Evolutionary conservation across 1,284 basidiomycete genomes (phyloP), one percentile per base, ranked within the genome.

Genomic region (Caloboletus firmus): DNA sequence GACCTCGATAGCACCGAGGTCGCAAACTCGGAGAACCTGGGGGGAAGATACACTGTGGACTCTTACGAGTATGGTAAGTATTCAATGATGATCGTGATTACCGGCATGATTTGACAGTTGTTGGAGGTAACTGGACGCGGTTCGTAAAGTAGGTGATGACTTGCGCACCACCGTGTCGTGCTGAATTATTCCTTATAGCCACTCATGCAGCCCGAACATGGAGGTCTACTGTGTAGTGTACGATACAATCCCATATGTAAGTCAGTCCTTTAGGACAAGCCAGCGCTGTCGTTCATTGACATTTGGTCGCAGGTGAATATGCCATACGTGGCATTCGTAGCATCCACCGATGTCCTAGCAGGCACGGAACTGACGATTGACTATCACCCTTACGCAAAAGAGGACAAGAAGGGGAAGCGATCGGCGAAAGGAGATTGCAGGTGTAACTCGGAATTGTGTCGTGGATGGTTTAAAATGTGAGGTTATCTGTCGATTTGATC

Each of bases 51-150:
- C 53, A 74, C 78, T 4, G 82, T 86, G 8, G 79, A 85, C 60
- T 79, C 76, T 1, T 74, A 72, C 50, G 62, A 62, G 3, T 71
- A 66, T 57, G 85, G 84, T 83, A 54, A 45, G 74, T 22, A 46
- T 35, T 35, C 45, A 15, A 22, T 37, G 41, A 37, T 39, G 34
- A 42, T 37, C 36, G 5, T 51, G 39, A 24, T 39, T 40, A 1
- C 11, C 1, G 17, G 18, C 46, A 46, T 54, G 30, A 18, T 28
- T 51, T 59, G 47, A 56, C 45, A 24, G 20, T 22, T 12, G 37
- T 53, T 42, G 9, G 52, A 87, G 85, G 85, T 5, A 88, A 88
- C 60, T 88, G 85, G 86, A 84, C 84, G 3, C 75, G 85, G 11
- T 88, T 88, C 56, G 72, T 88, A 34, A 88, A 88, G 86, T 86